These are phyloP conservation scores for Henckelia pumila DNA, from an alignment of 257 asterid genomes.

Conservation along the genomic window DNA sequence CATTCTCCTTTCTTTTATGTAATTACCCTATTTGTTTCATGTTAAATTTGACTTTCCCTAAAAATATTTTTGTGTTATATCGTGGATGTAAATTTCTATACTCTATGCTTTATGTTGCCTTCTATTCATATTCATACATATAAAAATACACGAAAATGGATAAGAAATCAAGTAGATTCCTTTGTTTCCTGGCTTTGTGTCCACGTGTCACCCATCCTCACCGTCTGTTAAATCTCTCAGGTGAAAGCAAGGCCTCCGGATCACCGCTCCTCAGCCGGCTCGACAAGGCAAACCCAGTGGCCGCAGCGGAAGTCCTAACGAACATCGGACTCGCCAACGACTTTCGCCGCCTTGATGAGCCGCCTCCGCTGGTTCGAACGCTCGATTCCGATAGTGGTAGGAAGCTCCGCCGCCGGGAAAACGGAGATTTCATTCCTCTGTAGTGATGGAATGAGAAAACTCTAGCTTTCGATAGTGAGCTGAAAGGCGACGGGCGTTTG, in stretches of 20 bases:
- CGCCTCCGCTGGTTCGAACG: constrained; percentile 35
- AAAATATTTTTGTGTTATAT: too few relatives aligned
- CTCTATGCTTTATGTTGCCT: too few relatives aligned
- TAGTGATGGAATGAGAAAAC: constrained; percentile 82
- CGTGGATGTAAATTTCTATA: too few relatives aligned
- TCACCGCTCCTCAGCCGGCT: constrained; percentile 96
- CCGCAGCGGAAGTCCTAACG: constrained; percentile 48
- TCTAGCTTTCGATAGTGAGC: constrained; percentile 62
- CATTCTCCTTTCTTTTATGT: too few relatives aligned
- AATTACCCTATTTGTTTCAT: too few relatives aligned
- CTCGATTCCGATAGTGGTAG: constrained; percentile 72
- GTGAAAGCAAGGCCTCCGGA: constrained; percentile 93
- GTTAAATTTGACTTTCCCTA: too few relatives aligned
- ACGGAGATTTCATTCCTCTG: constrained; percentile 91
- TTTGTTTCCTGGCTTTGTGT: background rate
- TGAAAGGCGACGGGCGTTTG: constrained; percentile 81
- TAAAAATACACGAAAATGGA: too few relatives aligned
- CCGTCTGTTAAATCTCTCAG: constrained; percentile 84
- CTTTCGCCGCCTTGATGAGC: constrained; percentile 69
- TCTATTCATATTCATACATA: too few relatives aligned
- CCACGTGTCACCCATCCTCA: constrained; percentile 62
- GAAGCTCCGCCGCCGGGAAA: constrained; percentile 72
- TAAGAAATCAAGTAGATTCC: too few relatives aligned
- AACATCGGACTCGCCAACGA: constrained; percentile 94
- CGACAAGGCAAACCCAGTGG: constrained; percentile 45